Conservation (phyloP, 768 basidiomycete genomes). For the Suillus decipiens region DNA sequence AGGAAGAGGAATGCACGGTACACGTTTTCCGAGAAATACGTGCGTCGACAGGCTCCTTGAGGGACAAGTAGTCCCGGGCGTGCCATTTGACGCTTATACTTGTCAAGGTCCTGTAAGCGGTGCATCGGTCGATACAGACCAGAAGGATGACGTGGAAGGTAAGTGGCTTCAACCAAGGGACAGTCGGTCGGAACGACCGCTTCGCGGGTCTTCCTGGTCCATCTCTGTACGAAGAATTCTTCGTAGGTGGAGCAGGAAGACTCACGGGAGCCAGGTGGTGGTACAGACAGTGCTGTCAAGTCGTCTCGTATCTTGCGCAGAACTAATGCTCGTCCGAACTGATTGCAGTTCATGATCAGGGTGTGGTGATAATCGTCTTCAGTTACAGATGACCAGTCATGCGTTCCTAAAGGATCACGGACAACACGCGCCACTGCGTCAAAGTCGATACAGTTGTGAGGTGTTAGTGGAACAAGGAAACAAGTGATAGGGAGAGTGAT, state of each 20-base stretch:
- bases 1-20: constrained; percentile 56
- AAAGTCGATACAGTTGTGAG: constrained; percentile 55
- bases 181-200: constrained; percentile 55
- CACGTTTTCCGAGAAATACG: constrained; percentile 53
- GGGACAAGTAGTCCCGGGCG: constrained; percentile 40
- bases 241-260: constrained; percentile 49
- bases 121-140: constrained; percentile 40
- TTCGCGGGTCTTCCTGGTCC: constrained; percentile 47
- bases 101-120: constrained; percentile 29
- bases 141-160: constrained; percentile 43
- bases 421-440: constrained; percentile 52
- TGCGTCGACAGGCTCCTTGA: constrained; percentile 50
- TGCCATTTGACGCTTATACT: constrained; percentile 24
- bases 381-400: constrained; percentile 56
- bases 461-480: constrained; percentile 67
- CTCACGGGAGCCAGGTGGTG: constrained; percentile 53
- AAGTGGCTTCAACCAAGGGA: constrained; percentile 58
- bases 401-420: constrained; percentile 47
- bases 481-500: constrained; percentile 53
- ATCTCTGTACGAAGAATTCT: constrained; percentile 59
- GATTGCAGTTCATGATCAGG: constrained; percentile 55
- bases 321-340: constrained; percentile 55
- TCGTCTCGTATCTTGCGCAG: constrained; percentile 64
- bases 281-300: constrained; percentile 62
- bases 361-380: constrained; percentile 51